phyloP scores from a whole-genome alignment of 2,329 filamentous ascomycete species.

The Sporothrix globosa region DNA sequence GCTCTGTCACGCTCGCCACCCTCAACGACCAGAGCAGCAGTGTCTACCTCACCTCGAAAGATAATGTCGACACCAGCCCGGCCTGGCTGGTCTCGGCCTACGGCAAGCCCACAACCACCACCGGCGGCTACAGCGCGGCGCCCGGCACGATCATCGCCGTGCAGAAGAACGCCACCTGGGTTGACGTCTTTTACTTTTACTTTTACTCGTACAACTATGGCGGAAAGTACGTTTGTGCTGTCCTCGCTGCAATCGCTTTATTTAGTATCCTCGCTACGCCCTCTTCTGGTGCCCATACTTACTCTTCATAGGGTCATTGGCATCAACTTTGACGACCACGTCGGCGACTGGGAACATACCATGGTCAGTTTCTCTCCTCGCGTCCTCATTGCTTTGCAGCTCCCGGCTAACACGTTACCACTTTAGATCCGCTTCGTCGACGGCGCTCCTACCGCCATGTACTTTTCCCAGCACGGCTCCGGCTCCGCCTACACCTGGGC shows the following conservation, averaged over 20 bases:
- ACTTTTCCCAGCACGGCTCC: constrained; percentile 38
- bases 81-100: constrained; percentile 36
- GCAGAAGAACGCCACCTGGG: constrained; percentile 37
- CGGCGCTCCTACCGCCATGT: constrained; percentile 36
- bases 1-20: constrained; percentile 34
- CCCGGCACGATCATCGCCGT: constrained; percentile 37
- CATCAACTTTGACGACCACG: constrained; percentile 38
- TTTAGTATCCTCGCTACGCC: not conserved
- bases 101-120: constrained; percentile 31
- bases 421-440: constrained; percentile 38
- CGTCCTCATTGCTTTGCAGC: not conserved
- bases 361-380: constrained; percentile 33
- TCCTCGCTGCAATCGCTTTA: not conserved
- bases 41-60: constrained; percentile 36
- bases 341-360: constrained; percentile 40
- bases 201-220: constrained; percentile 38
- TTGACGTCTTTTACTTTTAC: constrained; percentile 38
- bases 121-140: constrained; percentile 35
- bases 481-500: constrained; percentile 39
- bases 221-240: constrained; percentile 28
- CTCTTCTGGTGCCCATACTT: not conserved
- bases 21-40: constrained; percentile 31
- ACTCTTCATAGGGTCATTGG: constrained; percentile 33
- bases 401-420: not conserved
- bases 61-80: constrained; percentile 32